Evolutionary conservation across 2,329 filamentous ascomycete genomes (phyloP), one percentile per base, ranked within the genome.

Genomic region (Ophidiomyces ophidiicola): DNA sequence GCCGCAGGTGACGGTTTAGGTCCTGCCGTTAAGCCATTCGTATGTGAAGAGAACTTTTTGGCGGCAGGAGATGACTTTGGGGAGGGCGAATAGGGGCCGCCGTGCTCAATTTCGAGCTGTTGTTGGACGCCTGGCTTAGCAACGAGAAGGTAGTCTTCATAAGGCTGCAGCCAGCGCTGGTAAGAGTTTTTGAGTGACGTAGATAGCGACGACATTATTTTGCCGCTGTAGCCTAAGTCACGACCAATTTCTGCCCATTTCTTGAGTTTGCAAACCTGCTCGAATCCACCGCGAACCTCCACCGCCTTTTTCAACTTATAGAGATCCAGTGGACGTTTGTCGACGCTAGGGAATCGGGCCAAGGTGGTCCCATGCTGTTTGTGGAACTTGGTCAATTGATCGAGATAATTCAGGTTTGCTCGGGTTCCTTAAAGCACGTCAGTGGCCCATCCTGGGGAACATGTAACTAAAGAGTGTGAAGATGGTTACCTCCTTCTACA

Each of bases 181-280:
- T 92, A 98, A 0, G 90, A 96, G 60, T 98, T 98, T 60, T 96
- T 98, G 29, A 98, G 72, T 4, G 90, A 96, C 0, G 90, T 98
- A 4, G 90, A 98, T 32, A 98, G 67, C 6, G 90, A 96, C 2
- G 88, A 96, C 90, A 98, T 98, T 47, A 98, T 98, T 67, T 98
- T 98, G 56, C 90, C 90, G 56, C 88, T 96, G 62, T 98, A 98
- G 39, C 90, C 90, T 33, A 98, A 67, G 57, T 96, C 90, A 53
- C 90, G 78, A 23, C 90, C 90, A 51, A 98, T 96, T 60, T 98
- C 90, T 11, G 90, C 90, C 90, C 90, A 98, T 66, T 96, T 96
- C 65, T 98, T 98, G 41, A 80, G 72, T 62, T 94, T 94, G 71
- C 90, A 98, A 31, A 98, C 90, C 55, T 83, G 83, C 40, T 94